Base-by-base conservation (phyloP, 371 early-diverging fungal genomes). In the Modicella reniformis region DNA sequence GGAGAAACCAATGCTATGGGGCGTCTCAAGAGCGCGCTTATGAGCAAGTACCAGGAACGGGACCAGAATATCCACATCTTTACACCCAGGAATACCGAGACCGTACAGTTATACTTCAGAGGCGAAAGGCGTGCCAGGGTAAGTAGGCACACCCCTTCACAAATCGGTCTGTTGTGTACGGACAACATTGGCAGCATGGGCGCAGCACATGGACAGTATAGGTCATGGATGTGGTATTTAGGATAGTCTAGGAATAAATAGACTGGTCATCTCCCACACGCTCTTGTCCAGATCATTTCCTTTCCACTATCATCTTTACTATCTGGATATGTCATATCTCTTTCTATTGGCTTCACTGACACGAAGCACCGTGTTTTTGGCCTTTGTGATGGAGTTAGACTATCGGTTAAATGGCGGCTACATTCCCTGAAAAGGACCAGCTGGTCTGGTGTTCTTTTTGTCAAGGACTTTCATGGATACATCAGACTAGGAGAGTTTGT, bases 1-100 rank as follows among this genome's bases (percentile, higher is more conserved):
- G 99, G 99, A 60, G 99, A 99, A 81, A 88, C 93, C 17, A 98
- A 97, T 80, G 95, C 96, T 32, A 99, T 99, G 99, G 91, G 88
- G n/a, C 89, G 99, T 57, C 84, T 99, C 67, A 92, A 93, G 67
- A 91, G 94, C 60, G 98, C 99, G 0, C 80, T 99, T 28, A 86
- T 90, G 71, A 93, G 93, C 82, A 87, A 89, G 74, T 96, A 93
- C 80, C 87, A 89, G 21, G 95, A 95, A 70, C 84, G 88, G 15
- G 91, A 95, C 64, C 90, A 94, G 56, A 88, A 91, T 40, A 88
- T 98, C 66, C 87, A 92, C 48, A 93, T 98, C 33, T 93, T 92
- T 74, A 93, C 98, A 2, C 99, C 99, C 9, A 90, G 89, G 72
- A 99, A 99, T 83, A 95, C 95, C 57, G 98, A 99, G 75, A 88